Evolutionary conservation across 306 rosid species (phyloP), one percentile per base, ranked within the genome.

Genomic region (Rosa rugosa): DNA sequence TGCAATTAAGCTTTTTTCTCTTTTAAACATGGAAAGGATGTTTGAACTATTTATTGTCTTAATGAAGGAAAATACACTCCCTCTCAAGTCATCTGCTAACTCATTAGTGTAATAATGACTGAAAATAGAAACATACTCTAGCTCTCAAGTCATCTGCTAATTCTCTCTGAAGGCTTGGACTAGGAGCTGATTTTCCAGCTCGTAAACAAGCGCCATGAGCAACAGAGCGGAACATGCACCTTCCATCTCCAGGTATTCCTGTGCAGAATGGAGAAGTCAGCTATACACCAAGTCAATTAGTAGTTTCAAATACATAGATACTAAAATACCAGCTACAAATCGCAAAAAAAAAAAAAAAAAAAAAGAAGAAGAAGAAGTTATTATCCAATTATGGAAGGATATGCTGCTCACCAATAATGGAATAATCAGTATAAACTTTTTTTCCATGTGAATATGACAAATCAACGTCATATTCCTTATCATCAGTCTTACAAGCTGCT

Each of bases 171-270:
- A 63, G 59, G 76, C 84, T 91, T 86, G 76, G 89, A 79, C 78
- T 78, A 6, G 97, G 99, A 78, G 98, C 86, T 53, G 91, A 73
- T 82, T 89, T 87, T 76, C 96, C 97, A 36, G 93, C 87, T 77
- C 89, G 88, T 75, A 91, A 72, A 78, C 93, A 88, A 80, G 98
- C 98, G 50, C 96, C 96, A 46, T 88, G 95, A 81, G 99, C 91
- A 60, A 95, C 92, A 22, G 99, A 91, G 60, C 97, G 90, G 81
- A 95, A 95, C 88, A 95, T 77, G 80, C 99, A 95, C 80, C 99
- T 87, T 62, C 99, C 99, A 79, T 92, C 99, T 67, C 99, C 99
- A 12, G 98, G 99, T 83, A 92, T 92, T 85, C 99, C 99, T 95
- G 86, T 69, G 68, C 64, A 77, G 79, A 46, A 80, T 23, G 8